Conservation (phyloP, 768 basidiomycete genomes). For the Mycena amicta region DNA sequence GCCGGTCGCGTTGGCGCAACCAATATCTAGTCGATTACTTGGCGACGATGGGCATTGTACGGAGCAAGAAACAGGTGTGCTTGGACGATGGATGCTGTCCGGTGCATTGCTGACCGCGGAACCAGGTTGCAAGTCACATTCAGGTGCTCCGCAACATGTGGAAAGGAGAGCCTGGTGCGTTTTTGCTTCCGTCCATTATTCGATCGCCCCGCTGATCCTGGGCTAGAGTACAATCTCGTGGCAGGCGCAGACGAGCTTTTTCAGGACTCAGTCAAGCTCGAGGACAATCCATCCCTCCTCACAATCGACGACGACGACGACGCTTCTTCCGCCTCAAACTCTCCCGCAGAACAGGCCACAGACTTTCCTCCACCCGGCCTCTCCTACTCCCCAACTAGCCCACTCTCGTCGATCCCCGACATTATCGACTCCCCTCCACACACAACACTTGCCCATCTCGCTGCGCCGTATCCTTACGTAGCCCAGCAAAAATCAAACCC, state of each 20-base stretch:
- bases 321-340: constrained; percentile 46
- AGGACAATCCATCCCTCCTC: constrained; percentile 50
- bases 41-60: constrained; percentile 64
- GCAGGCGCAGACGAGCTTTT: constrained; percentile 79
- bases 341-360: constrained; percentile 44
- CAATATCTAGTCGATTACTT: constrained; percentile 86
- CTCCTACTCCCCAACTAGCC: constrained; percentile 21
- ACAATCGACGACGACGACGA: constrained; percentile 50
- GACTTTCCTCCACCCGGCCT: constrained; percentile 43
- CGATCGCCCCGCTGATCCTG: constrained; percentile 21
- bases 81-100: not conserved
- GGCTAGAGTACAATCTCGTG: constrained; percentile 72
- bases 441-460: constrained; percentile 17
- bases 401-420: constrained; percentile 16
- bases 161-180: constrained; percentile 75
- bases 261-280: constrained; percentile 57
- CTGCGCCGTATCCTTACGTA: constrained; percentile 11
- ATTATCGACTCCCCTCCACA: constrained; percentile 10
- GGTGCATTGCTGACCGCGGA: not conserved
- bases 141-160: constrained; percentile 87
- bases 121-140: constrained; percentile 77
- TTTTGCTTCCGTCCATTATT: constrained; percentile 9
- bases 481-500: constrained; percentile 9
- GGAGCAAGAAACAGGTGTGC: constrained; percentile 72
- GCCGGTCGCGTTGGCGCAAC: constrained; percentile 80